Conservation (phyloP, 2,329 filamentous ascomycete genomes). For the Aspergillus hortae region DNA sequence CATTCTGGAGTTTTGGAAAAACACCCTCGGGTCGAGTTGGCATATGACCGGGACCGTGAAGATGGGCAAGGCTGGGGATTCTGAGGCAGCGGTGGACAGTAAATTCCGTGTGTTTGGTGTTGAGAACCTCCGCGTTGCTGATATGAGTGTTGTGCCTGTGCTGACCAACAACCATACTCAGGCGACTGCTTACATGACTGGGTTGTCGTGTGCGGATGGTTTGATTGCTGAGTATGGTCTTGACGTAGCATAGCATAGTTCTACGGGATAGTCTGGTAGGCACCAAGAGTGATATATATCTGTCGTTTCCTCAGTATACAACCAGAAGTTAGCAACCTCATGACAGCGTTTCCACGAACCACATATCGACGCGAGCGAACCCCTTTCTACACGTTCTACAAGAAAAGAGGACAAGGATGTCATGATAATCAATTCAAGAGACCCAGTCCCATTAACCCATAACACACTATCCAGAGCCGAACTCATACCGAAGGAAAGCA, state of each 20-base stretch:
- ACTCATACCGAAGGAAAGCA: neutral
- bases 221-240: slow-evolving; percentile 45
- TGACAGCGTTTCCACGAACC: too few relatives aligned
- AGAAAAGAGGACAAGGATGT: too few relatives aligned
- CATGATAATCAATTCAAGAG: neutral
- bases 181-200: slow-evolving; percentile 53
- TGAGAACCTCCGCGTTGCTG: slow-evolving; percentile 38
- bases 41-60: slow-evolving; percentile 56
- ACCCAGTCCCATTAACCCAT: neutral
- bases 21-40: slow-evolving; percentile 48
- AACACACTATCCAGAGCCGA: neutral
- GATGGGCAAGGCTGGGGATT: slow-evolving; percentile 51
- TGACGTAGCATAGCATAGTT: slow-evolving; percentile 1
- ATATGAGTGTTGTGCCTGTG: slow-evolving; percentile 44
- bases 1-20: slow-evolving; percentile 46
- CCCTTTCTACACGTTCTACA: neutral
- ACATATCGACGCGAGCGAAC: neutral
- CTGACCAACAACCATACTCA: slow-evolving; percentile 50
- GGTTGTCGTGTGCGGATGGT: slow-evolving; percentile 51
- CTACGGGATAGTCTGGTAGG: too few relatives aligned
- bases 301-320: too few relatives aligned
- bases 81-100: slow-evolving; percentile 48
- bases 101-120: slow-evolving; percentile 38
- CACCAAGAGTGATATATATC: neutral
- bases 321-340: too few relatives aligned